Conservation (phyloP, 805 yeast species). For the Teunomyces stri region DNA sequence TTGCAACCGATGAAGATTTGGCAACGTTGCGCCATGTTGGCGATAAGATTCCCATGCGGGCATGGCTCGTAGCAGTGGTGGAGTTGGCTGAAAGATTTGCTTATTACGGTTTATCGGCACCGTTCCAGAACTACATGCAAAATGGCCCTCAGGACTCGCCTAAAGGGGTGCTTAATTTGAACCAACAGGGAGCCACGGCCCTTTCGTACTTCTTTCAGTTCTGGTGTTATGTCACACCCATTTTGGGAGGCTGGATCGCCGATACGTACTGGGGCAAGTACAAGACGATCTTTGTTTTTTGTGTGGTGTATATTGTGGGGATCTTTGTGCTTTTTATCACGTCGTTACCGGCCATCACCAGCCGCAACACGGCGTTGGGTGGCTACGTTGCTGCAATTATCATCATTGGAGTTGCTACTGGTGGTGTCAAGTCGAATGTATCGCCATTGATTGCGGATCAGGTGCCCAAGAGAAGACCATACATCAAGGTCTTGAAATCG, state of each 20-base stretch:
- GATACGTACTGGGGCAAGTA: slow-evolving; percentile 72
- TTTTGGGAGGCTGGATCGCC: slow-evolving; percentile 70
- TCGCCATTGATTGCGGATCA: slow-evolving; percentile 68
- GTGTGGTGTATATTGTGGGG: slow-evolving; percentile 58
- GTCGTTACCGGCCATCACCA: slow-evolving; percentile 59
- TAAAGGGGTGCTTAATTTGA: slow-evolving; percentile 57
- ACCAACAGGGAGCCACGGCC: slow-evolving; percentile 64
- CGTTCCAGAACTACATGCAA: slow-evolving; percentile 77
- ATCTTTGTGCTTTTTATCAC: slow-evolving; percentile 64
- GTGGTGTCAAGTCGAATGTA: slow-evolving; percentile 75
- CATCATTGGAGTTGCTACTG: slow-evolving; percentile 71
- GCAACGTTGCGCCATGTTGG: slow-evolving; percentile 50
- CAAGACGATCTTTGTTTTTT: slow-evolving; percentile 61
- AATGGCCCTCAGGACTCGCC: slow-evolving; percentile 37
- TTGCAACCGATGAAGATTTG: slow-evolving; percentile 55
- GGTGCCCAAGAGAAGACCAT: slow-evolving; percentile 37
- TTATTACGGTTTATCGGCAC: slow-evolving; percentile 73
- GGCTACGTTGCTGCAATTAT: slow-evolving; percentile 58
- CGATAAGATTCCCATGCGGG: slow-evolving; percentile 48
- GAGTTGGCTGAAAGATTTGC: slow-evolving; percentile 81
- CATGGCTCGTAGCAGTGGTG: slow-evolving; percentile 63
- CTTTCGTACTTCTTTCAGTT: slow-evolving; percentile 72
- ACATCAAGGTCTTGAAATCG: slow-evolving; percentile 31
- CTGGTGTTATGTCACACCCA: slow-evolving; percentile 78
- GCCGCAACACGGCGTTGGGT: slow-evolving; percentile 51